Evolutionary conservation across 306 rosid species (phyloP).

Genomic region (Aeschynomene evenia): DNA sequence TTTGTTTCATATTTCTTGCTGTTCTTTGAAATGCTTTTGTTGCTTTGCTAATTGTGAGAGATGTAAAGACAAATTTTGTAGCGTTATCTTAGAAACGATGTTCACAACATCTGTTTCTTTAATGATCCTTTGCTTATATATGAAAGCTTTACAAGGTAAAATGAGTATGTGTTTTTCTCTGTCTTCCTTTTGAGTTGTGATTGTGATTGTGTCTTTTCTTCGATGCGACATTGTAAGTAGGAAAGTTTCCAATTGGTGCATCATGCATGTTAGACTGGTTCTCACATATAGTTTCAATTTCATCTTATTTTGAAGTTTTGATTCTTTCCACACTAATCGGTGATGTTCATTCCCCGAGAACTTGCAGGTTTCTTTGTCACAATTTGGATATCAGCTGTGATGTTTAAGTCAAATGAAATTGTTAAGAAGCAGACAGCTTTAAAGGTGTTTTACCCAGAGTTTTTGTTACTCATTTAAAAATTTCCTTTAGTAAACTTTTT

Average conservation of each 20-base stretch:
- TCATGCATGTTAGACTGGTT: background rate
- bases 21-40: background rate
- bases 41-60: background rate
- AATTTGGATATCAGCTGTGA: conserved; percentile 80
- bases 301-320: conserved; percentile 14
- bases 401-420: conserved; percentile 86
- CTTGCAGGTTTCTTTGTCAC: conserved; percentile 82
- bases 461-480: conserved; percentile 19
- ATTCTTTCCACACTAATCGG: conserved; percentile 6
- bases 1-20: background rate
- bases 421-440: conserved; percentile 89
- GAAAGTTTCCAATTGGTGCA: background rate
- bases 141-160: background rate
- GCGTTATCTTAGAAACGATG: background rate
- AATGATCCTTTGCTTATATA: background rate
- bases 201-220: conserved; percentile 13
- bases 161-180: background rate
- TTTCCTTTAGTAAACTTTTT: background rate
- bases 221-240: background rate
- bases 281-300: conserved; percentile 16
- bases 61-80: background rate
- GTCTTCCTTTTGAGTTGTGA: background rate
- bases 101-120: background rate
- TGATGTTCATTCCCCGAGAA: conserved; percentile 25
- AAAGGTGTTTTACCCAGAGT: conserved; percentile 52